Evolutionary conservation across 352 stramenopile species (phyloP).

Genomic region (Peronosclerospora sorghi): DNA sequence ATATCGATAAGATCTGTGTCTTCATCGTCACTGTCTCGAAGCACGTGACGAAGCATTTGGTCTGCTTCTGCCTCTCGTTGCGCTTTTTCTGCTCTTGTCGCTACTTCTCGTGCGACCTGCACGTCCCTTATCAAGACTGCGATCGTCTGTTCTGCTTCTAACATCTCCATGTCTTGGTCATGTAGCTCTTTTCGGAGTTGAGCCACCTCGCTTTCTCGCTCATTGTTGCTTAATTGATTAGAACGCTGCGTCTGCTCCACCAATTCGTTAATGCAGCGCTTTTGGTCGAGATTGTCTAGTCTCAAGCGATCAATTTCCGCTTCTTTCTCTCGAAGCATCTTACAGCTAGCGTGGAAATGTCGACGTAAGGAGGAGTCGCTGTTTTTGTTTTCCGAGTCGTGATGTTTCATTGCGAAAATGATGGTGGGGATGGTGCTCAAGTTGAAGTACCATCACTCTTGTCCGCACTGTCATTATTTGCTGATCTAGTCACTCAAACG

Average conservation of each 20-base stretch:
- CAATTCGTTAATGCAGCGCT: slow-evolving; percentile 1
- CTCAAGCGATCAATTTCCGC: slow-evolving; percentile 1
- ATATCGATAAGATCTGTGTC: not conserved
- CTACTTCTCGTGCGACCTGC: not conserved
- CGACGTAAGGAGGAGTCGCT: not conserved
- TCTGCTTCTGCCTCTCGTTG: slow-evolving; percentile 16
- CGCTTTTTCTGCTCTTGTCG: slow-evolving; percentile 7
- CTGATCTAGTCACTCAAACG: slow-evolving; percentile 3
- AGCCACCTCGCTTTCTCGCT: not conserved
- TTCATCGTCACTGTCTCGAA: slow-evolving; percentile 9
- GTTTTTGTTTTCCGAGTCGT: not conserved
- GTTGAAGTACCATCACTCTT: slow-evolving; percentile 14
- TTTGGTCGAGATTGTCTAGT: not conserved
- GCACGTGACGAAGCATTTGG: slow-evolving; percentile 9
- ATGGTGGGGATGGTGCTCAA: too few relatives aligned
- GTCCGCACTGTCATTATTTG: slow-evolving; percentile 1
- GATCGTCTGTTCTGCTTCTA: slow-evolving; percentile 2
- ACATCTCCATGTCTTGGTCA: not conserved
- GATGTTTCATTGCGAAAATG: too few relatives aligned
- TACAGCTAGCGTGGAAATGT: not conserved
- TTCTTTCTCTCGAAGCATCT: not conserved
- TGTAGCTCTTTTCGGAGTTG: slow-evolving; percentile 2
- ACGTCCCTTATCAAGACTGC: slow-evolving; percentile 6
- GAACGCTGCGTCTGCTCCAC: not conserved
- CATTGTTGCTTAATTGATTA: not conserved